A percentile compares a stretch with the other conserved stretches of the same genome.
phyloP scores from a whole-genome alignment of 805 yeast genomes.

The Hanseniaspora occidentalis region DNA sequence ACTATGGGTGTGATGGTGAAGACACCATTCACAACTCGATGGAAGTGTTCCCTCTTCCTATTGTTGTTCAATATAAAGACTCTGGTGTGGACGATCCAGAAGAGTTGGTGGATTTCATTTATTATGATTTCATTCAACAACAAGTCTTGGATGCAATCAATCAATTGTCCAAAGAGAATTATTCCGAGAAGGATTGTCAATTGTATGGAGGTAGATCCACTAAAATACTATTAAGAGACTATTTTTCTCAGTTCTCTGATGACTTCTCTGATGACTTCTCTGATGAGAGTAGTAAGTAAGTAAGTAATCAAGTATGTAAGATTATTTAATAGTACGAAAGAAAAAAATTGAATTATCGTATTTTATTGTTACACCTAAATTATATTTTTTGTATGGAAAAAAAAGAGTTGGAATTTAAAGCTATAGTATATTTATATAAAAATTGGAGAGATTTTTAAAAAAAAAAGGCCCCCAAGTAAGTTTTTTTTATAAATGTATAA shows the following conservation, averaged over 20 bases:
- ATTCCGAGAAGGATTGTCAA: slow-evolving; percentile 27
- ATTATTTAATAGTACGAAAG: no score
- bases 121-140: slow-evolving; percentile 60
- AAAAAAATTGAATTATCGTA: no score
- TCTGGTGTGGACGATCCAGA: slow-evolving; percentile 17
- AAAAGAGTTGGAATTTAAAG: neutral
- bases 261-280: no score
- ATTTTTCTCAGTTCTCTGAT: slow-evolving; percentile 18
- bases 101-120: slow-evolving; percentile 52
- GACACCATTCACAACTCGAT: slow-evolving; percentile 60
- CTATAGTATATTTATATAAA: neutral
- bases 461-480: neutral
- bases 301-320: no score
- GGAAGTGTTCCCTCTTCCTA: slow-evolving; percentile 53
- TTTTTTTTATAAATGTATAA: neutral
- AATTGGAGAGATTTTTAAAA: neutral
- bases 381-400: no score
- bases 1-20: slow-evolving; percentile 77
- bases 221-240: slow-evolving; percentile 32
- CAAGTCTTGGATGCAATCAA: slow-evolving; percentile 36
- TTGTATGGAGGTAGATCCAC: slow-evolving; percentile 30
- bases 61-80: slow-evolving; percentile 47
- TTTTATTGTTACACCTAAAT: no score
- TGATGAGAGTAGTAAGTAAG: no score
- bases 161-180: slow-evolving; percentile 16